Percentiles rank a stretch among this genome's conserved stretches.
Evolutionary conservation across 2,329 filamentous ascomycete genomes (phyloP).

Genomic region (Didymella keratinophila): DNA sequence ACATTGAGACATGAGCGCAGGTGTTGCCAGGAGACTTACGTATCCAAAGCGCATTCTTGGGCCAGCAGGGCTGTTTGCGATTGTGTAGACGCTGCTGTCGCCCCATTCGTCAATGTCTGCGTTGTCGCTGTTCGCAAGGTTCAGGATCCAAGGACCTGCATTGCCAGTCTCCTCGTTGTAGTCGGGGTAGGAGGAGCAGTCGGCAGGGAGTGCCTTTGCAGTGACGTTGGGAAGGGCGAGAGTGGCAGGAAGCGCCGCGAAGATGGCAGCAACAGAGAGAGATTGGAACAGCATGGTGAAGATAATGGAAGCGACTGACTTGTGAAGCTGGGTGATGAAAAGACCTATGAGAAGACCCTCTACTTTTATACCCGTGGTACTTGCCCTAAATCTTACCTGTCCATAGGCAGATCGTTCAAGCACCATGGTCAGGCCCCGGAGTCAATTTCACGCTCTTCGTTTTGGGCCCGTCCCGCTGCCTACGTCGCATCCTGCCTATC

Average conservation of each 20-base stretch:
- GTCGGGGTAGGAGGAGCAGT: constrained; percentile 24
- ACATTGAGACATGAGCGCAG: background rate
- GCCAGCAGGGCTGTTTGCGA: background rate
- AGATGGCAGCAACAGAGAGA: background rate
- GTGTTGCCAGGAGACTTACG: background rate
- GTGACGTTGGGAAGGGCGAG: background rate
- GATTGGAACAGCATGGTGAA: background rate
- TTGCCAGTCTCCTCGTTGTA: constrained; percentile 25
- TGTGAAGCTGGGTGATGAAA: background rate
- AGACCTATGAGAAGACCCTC: background rate
- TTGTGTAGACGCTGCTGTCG: background rate
- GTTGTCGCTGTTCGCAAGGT: constrained; percentile 27
- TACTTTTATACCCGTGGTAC: background rate
- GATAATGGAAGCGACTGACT: background rate
- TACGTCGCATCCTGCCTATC: background rate
- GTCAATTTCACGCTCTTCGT: background rate
- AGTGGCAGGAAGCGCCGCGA: background rate
- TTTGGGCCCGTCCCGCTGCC: background rate
- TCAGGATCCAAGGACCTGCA: constrained; percentile 26
- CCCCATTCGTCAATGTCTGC: constrained; percentile 13
- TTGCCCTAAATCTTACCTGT: background rate
- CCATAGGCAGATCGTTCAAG: background rate
- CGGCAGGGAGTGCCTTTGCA: background rate
- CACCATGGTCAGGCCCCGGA: background rate
- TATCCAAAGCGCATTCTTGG: background rate